These are phyloP conservation scores for Stagonosporopsis chrysanthemi DNA, from an alignment of 2,329 filamentous ascomycete genomes.

Conservation along the genomic window DNA sequence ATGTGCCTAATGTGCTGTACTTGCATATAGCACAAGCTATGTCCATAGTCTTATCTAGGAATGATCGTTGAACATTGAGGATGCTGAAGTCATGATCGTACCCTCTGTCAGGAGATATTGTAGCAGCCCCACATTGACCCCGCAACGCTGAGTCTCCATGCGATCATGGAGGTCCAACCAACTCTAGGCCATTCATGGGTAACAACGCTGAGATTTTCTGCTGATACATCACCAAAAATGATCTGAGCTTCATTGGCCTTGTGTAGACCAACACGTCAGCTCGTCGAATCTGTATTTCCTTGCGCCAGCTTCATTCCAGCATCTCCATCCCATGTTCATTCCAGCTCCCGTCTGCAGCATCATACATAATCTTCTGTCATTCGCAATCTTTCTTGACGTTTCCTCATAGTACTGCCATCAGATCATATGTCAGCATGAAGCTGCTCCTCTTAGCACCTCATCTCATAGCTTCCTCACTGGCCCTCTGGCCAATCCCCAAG, in stretches of 20 bases:
- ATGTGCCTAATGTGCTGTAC: background rate
- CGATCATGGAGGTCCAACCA: background rate
- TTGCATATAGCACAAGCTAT: background rate
- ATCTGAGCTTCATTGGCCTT: background rate
- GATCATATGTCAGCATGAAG: constrained; percentile 31
- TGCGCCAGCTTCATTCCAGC: constrained; percentile 23
- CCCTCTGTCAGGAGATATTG: background rate
- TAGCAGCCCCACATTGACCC: constrained; percentile 12
- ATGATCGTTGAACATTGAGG: background rate
- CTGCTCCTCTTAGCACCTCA: constrained; percentile 23
- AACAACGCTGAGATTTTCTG: background rate
- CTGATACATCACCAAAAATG: constrained; percentile 1
- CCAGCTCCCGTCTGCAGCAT: constrained; percentile 1
- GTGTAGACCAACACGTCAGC: background rate
- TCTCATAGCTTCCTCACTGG: constrained; percentile 37
- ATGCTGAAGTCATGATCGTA: background rate
- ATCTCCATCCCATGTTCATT: constrained; percentile 16
- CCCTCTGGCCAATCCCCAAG: constrained; percentile 55
- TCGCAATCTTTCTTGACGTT: background rate
- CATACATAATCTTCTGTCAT: background rate
- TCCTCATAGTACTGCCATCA: background rate
- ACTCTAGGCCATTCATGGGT: background rate
- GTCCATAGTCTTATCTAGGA: background rate
- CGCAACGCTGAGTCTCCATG: constrained; percentile 2
- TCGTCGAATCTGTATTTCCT: constrained; percentile 8